phyloP scores from a whole-genome alignment of 176 grass and related monocot genomes.

The Avena atlantica region DNA sequence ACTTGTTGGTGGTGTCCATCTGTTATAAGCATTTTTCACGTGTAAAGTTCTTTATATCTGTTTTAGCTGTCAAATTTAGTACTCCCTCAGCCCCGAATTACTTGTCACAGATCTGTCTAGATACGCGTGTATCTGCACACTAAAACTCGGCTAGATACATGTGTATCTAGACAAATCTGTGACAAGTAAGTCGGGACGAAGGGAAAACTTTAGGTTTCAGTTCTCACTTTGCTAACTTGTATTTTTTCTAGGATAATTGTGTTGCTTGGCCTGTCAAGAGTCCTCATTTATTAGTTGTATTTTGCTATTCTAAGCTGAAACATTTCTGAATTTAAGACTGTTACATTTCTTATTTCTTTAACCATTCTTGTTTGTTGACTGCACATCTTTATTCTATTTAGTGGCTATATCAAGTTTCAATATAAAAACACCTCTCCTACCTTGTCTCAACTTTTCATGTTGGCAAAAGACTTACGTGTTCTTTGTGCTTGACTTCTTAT shows the following conservation, averaged over 20 bases:
- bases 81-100: too few relatives aligned
- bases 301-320: not conserved
- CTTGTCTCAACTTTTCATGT: not conserved
- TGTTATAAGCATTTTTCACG: not conserved
- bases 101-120: too few relatives aligned
- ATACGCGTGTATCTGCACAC: too few relatives aligned
- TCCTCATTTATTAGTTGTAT: constrained; percentile 10
- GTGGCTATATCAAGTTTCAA: constrained; percentile 2
- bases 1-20: not conserved
- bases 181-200: too few relatives aligned
- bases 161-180: too few relatives aligned
- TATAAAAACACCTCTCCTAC: not conserved
- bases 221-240: constrained; percentile 17
- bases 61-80: constrained; percentile 8
- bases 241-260: not conserved
- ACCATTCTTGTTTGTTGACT: not conserved
- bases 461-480: not conserved
- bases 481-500: constrained; percentile 1
- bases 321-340: not conserved
- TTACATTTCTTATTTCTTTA: constrained; percentile 9
- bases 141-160: too few relatives aligned
- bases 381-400: not conserved
- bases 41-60: constrained; percentile 2
- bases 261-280: not conserved
- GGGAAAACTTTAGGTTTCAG: not conserved